Base-by-base conservation (phyloP, 1,284 basidiomycete genomes). In the Cutaneotrichosporon cavernicola region DNA sequence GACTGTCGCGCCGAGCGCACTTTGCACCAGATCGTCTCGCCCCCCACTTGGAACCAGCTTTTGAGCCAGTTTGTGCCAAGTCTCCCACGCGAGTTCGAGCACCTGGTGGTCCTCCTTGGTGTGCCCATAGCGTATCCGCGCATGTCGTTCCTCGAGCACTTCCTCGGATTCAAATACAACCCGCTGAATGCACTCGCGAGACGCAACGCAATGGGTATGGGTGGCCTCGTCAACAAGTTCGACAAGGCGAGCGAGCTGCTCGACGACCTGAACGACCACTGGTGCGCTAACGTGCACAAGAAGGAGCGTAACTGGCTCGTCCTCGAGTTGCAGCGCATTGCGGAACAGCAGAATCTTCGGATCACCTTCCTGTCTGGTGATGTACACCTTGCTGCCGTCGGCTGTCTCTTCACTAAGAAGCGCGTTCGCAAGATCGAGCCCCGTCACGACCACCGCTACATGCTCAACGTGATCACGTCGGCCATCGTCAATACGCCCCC, bases 221-320 rank as follows among this genome's bases (percentile, higher is more conserved):
- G 86, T 38, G 88, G 90, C 10, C 90, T 95, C 73, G 88, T 92
- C 30, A 95, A 96, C 80, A 91, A 82, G 66, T 97, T 96, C 81
- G 94, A 97, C 78, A 87, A 88, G 32, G 90, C 94, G 58, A 89
- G 92, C 0, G 93, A 96, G 79, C 81, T 97, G 49, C 84, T 97
- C 60, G 94, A 98, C 80, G 94, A 97, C 81, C 84, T 97, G 77
- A 92, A 92, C 72, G 92, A 94, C 74, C 91, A 93, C 73, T 94
- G 91, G 91, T 92, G 91, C 11, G 86, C 90, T 30, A 88, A 88
- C 66, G 76, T 81, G 4, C 92, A 94, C 78, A 95, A 97, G 88
- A 84, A 85, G 80, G 96, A 98, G 79, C 88, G 96, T 59, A 98
- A 98, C 77, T 89, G 87, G 87, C 84, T 98, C 18, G 86, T 99